Base-by-base conservation (phyloP, 768 basidiomycete genomes). In the Trametopsis cervina region DNA sequence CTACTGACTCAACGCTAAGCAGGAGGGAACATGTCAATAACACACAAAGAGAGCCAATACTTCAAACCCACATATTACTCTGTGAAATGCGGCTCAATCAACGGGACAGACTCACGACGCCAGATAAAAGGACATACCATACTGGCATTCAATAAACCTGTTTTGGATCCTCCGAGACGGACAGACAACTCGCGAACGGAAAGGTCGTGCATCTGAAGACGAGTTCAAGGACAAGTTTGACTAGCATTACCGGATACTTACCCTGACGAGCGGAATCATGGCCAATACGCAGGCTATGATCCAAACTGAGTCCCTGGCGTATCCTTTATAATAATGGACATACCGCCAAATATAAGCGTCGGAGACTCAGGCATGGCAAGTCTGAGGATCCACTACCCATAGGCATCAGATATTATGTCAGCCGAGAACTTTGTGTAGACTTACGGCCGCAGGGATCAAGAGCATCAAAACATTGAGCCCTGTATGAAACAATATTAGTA, bases 61-160 rank as follows among this genome's bases (percentile, higher is more conserved):
- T 29, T 43, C 2, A n/a, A 3, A 36, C 33, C 60, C 61, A 85
- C 81, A 76, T 70, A 54, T 88, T 88, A 46, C 78, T 81, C 85
- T 87, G 42, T 18, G 26, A 54, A 20, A 42, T 75, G 72, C 55
- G 72, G 22, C 42, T 29, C 46, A 51, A 36, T 17, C 42, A n/a
- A 23, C 9, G 36, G 27, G n/a, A n/a, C n/a, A n/a, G n/a, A n/a
- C n/a, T n/a, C n/a, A n/a, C n/a, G n/a, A n/a, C n/a, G n/a, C n/a
- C n/a, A n/a, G n/a, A 22, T 25, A 42, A 3, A 35, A 33, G 11
- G 12, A 59, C 75, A 42, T 60, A 87, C 85, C 80, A 89, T 69
- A 62, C 80, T 87, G 36, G 86, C 88, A 55, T 91, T 91, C 25
- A 92, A 66, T 17, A 94, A 69, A 0, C 87, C 90, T 0, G 88